These are phyloP conservation scores for Coemansia sp. DNA, from an alignment of 192 early-diverging fungal species.

Conservation along the genomic window DNA sequence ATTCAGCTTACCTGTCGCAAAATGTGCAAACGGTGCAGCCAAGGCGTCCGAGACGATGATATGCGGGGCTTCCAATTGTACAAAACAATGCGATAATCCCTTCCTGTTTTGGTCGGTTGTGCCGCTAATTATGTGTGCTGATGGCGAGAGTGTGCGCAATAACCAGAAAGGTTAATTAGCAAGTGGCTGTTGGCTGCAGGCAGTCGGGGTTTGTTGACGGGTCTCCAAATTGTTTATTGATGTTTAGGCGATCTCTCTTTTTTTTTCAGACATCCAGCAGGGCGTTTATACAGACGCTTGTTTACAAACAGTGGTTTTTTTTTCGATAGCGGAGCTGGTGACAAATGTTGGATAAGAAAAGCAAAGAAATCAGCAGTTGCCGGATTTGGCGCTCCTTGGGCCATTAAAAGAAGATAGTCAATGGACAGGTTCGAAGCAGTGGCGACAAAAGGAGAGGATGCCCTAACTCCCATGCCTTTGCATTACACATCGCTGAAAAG, in stretches of 20 bases:
- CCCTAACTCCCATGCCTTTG: neutral
- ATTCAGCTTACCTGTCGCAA: neutral
- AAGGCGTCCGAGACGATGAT: neutral
- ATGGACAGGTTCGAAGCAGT: neutral
- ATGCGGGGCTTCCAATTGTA: neutral
- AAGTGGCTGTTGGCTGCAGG: neutral
- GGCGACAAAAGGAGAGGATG: neutral
- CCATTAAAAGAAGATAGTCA: neutral
- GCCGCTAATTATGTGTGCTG: neutral
- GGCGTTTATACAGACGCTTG: neutral
- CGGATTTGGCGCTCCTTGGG: neutral
- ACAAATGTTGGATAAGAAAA: neutral
- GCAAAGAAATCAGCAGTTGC: neutral
- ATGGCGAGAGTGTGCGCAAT: neutral
- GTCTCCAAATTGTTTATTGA: neutral
- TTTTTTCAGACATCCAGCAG: neutral
- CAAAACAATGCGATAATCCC: constrained; percentile 6
- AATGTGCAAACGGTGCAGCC: neutral
- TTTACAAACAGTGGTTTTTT: neutral
- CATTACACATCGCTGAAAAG: neutral
- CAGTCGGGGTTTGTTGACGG: neutral
- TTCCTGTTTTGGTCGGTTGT: neutral
- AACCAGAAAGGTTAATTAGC: neutral
- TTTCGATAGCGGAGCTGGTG: neutral
- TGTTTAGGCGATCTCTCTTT: neutral